Evolutionary conservation across 306 rosid species (phyloP).

Genomic region (Dryas alaskensis): DNA sequence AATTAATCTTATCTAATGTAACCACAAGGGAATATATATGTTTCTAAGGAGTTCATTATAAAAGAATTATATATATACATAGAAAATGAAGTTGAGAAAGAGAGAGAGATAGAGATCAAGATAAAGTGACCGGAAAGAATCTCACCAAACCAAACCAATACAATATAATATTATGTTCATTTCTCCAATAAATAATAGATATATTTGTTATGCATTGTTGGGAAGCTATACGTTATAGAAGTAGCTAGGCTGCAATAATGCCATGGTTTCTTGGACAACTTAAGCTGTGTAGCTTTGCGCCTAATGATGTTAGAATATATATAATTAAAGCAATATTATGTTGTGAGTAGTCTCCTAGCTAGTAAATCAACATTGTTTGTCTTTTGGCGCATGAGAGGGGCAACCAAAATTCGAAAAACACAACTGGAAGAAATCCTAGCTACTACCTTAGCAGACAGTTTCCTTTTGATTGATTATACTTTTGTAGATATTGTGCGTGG

Average conservation of each 20-base stretch:
- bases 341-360: too few relatives aligned
- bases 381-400: too few relatives aligned
- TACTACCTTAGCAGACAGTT: not conserved
- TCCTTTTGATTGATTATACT: not conserved
- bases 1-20: too few relatives aligned
- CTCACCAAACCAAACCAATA: not conserved
- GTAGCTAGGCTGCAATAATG: not conserved
- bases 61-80: too few relatives aligned
- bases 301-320: not conserved
- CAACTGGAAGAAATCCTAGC: not conserved
- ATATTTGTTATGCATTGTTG: not conserved
- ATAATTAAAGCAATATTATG: not conserved
- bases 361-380: too few relatives aligned
- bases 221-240: not conserved
- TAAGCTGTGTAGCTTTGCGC: conserved; percentile 8
- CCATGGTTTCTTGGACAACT: not conserved
- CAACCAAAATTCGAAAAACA: not conserved
- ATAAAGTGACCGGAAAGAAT: conserved; percentile 1
- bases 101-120: not conserved
- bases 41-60: too few relatives aligned
- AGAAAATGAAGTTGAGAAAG: too few relatives aligned
- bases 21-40: too few relatives aligned
- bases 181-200: not conserved
- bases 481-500: not conserved
- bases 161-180: not conserved